Conservation (phyloP, 2,329 filamentous ascomycete genomes). For the Sodiomyces alkalinus region DNA sequence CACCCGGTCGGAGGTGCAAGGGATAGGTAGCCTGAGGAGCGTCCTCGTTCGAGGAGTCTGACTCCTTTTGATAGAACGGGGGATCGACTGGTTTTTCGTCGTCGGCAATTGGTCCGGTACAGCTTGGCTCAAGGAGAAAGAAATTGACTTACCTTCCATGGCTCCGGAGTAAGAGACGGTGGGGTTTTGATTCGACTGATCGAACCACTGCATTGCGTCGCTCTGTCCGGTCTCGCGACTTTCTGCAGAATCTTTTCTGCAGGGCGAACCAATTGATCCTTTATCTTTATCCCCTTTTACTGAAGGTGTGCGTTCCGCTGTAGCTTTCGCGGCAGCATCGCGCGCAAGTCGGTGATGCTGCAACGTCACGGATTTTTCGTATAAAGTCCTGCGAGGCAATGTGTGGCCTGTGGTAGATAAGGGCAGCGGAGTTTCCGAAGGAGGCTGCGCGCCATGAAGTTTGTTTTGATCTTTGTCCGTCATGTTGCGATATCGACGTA, state of each 20-base stretch:
- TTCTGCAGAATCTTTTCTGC: constrained; percentile 30
- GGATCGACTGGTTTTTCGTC: constrained; percentile 36
- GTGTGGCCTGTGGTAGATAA: constrained; percentile 23
- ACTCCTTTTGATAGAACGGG: constrained; percentile 38
- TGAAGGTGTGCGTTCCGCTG: constrained; percentile 3
- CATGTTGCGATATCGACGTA: too few relatives aligned
- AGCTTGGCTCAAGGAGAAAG: too few relatives aligned
- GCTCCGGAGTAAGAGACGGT: constrained; percentile 23
- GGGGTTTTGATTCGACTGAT: constrained; percentile 35
- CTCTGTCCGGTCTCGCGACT: constrained; percentile 32
- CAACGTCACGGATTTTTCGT: constrained; percentile 31
- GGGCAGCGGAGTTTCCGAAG: too few relatives aligned
- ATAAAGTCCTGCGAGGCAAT: constrained; percentile 26
- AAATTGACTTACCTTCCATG: constrained; percentile 35
- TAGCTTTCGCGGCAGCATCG: constrained; percentile 16
- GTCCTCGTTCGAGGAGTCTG: constrained; percentile 35
- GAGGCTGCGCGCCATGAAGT: background rate
- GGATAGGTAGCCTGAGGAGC: constrained; percentile 9
- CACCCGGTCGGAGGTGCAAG: constrained; percentile 11
- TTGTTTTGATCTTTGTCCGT: background rate
- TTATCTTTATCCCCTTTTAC: background rate
- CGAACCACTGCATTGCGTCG: constrained; percentile 39
- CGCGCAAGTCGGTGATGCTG: constrained; percentile 28
- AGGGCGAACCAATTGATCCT: constrained; percentile 9
- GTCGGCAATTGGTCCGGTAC: too few relatives aligned